Evolutionary conservation across 306 rosid species (phyloP), one percentile per base, ranked within the genome.

Genomic region (Inga leiocalycina): DNA sequence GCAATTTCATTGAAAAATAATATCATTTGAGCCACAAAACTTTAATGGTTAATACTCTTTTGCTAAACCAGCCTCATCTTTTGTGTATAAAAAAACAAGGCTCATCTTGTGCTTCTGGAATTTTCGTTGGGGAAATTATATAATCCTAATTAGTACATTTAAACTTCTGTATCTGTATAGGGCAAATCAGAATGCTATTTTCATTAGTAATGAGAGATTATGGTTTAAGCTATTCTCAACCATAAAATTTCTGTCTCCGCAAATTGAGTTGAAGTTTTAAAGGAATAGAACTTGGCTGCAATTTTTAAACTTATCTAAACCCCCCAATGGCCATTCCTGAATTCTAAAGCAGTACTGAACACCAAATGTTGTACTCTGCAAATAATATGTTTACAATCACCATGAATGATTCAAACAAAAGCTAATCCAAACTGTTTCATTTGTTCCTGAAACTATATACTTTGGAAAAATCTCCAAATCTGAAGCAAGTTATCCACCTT

Each of bases 381-480:
- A 59, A 78, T 74, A 45, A 45, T 74, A 68, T 74, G 77, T 64
- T 46, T 48, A 79, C 70, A 81, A 74, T 44, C 57, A 82, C 80
- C 82, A 22, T 27, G 62, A 82, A 76, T 12, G 71, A 80, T 41
- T 44, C 70, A 32, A 76, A 39, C 19, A 13, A 64, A 64, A 27
- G 41, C 39, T 64, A 27, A 61, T 24, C 67, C 67, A 24, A 80
- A 80, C 20, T 27, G 20, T 43, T 59, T 59, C 66, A 59, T 59
- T 34, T 75, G 75, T 57, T 76, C 61, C 73, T 59, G 66, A 67
- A 76, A 74, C 65, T 81, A 69, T 75, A 66, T 78, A 62, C 81
- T 57, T 12, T n/a, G 71, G 37, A 62, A 27, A 82, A 39, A 39
- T 39, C 74, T 37, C 49, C 80, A 77, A 61, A 75, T 30, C 84